Conservation (phyloP, 257 asterid species). For the Solanum clarkiae region DNA sequence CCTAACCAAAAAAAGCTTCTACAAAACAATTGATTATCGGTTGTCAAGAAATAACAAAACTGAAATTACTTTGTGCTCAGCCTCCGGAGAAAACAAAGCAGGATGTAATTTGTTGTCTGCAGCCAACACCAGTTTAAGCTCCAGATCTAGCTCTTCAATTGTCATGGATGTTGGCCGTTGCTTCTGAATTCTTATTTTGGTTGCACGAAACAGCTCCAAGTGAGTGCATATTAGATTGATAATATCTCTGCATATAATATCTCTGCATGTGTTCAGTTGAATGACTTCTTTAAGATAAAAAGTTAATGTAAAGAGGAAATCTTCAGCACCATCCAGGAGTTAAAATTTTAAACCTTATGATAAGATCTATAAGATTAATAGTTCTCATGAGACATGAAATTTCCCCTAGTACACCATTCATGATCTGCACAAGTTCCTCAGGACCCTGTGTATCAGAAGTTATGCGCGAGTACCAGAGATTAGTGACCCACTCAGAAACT, state of each 20-base stretch:
- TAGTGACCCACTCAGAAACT: slow-evolving; percentile 93
- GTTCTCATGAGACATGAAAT: slow-evolving; percentile 71
- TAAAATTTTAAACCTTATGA: slow-evolving; percentile 48
- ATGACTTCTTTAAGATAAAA: slow-evolving; percentile 4
- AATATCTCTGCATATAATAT: slow-evolving; percentile 66
- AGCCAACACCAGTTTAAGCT: slow-evolving; percentile 60
- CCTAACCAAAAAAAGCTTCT: background rate
- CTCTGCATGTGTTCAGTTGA: slow-evolving; percentile 39
- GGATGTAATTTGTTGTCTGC: slow-evolving; percentile 87
- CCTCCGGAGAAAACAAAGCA: slow-evolving; percentile 74
- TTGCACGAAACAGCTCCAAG: slow-evolving; percentile 71
- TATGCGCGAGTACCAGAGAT: slow-evolving; percentile 85
- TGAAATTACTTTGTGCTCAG: slow-evolving; percentile 83
- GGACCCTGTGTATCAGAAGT: slow-evolving; percentile 84
- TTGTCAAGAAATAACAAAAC: background rate
- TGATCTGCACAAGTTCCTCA: slow-evolving; percentile 78
- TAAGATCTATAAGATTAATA: slow-evolving; percentile 72
- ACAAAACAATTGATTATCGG: background rate
- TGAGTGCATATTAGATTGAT: slow-evolving; percentile 41
- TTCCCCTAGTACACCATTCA: slow-evolving; percentile 77
- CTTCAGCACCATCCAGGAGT: slow-evolving; percentile 4
- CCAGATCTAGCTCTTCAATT: slow-evolving; percentile 50
- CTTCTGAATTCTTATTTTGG: slow-evolving; percentile 49
- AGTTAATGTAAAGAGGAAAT: slow-evolving; percentile 10
- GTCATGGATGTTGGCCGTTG: slow-evolving; percentile 35